Evolutionary conservation across 148 eudicot genomes (phyloP).

Genomic region (Cornus kousa): DNA sequence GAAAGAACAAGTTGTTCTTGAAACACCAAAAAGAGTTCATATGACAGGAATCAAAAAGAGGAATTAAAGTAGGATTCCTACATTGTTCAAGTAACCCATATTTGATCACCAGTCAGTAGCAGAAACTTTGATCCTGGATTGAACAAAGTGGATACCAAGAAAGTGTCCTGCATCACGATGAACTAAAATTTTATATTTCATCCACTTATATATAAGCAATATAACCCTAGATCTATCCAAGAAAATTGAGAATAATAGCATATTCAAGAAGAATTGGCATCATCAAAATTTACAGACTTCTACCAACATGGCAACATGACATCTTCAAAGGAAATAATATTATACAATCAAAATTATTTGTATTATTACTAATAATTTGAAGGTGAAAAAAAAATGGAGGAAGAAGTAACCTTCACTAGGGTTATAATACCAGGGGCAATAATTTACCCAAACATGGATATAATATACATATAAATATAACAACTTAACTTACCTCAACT

Average conservation of each 20-base stretch:
- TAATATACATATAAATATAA: no score
- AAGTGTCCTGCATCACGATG: slow-evolving; percentile 25
- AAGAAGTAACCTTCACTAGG: not conserved
- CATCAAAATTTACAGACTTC: not conserved
- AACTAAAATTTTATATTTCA: not conserved
- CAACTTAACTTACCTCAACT: no score
- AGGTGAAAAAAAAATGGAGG: not conserved
- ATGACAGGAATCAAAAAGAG: not conserved
- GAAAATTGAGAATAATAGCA: not conserved
- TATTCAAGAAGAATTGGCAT: not conserved
- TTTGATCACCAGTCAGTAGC: slow-evolving; percentile 14
- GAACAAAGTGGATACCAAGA: not conserved
- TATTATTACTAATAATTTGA: no score
- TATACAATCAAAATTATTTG: no score
- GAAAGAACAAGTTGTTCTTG: not conserved
- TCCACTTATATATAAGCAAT: not conserved
- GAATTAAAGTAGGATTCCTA: slow-evolving; percentile 16
- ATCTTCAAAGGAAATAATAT: not conserved
- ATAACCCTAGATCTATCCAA: not conserved
- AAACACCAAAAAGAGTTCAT: not conserved
- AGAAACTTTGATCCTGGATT: slow-evolving; percentile 8
- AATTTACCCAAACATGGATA: no score
- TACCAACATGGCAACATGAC: not conserved
- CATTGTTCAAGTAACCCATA: slow-evolving; percentile 32
- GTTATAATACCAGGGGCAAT: no score